Conservation (phyloP, 2,329 filamentous ascomycete species). For the Trichophyton benhamiae region DNA sequence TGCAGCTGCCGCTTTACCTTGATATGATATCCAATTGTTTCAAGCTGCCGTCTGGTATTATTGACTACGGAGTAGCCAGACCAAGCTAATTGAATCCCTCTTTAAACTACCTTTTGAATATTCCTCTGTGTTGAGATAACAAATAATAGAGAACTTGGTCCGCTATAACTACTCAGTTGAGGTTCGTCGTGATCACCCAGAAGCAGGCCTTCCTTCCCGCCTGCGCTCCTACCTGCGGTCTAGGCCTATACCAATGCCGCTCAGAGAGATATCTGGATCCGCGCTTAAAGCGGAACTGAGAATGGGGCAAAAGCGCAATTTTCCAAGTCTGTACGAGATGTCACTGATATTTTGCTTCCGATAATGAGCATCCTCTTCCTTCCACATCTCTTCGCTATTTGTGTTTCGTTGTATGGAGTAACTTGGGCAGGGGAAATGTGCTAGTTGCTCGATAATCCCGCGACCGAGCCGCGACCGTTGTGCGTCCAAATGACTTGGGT, state of each 20-base stretch:
- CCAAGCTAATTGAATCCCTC: neutral
- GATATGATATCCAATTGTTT: neutral
- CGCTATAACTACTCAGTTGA: too few species aligned
- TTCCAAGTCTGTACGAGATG: neutral
- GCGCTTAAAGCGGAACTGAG: neutral
- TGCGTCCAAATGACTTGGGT: neutral
- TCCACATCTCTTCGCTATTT: neutral
- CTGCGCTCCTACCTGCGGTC: too few species aligned
- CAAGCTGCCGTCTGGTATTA: neutral
- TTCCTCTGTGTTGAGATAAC: too few species aligned
- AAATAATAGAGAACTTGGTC: too few species aligned
- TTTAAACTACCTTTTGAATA: too few species aligned
- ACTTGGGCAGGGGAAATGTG: neutral
- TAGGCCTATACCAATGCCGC: too few species aligned
- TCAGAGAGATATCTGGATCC: too few species aligned
- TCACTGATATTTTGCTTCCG: neutral
- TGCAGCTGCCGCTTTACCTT: neutral
- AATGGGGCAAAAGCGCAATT: neutral
- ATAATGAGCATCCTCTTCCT: neutral
- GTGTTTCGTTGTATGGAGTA: neutral
- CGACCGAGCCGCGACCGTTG: conserved; percentile 3
- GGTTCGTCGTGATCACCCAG: too few species aligned
- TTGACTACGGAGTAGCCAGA: neutral
- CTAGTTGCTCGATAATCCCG: neutral
- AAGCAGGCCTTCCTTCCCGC: too few species aligned